Evolutionary conservation across 306 rosid species (phyloP).

Genomic region (Hippophae rhamnoides): DNA sequence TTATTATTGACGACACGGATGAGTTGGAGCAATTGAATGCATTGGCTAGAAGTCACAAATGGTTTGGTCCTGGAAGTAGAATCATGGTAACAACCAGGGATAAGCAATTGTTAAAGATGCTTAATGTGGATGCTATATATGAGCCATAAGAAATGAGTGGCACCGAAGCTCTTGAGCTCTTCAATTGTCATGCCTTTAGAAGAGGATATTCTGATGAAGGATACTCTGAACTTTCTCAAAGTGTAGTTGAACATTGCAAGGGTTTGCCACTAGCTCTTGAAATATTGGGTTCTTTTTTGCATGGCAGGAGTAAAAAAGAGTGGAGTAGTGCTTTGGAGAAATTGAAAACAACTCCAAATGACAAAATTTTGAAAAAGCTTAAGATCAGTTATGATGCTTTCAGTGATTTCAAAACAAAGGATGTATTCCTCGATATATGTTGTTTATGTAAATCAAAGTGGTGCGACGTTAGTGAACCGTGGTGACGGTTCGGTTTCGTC

Average conservation of each 20-base stretch:
- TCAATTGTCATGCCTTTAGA: constrained; percentile 13
- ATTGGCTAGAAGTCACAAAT: not conserved
- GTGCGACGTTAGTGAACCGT: too few relatives aligned
- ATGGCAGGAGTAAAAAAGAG: not conserved
- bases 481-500: too few relatives aligned
- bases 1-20: constrained; percentile 10
- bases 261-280: constrained; percentile 10
- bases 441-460: too few relatives aligned
- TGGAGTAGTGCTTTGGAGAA: constrained; percentile 7
- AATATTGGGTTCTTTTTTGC: constrained; percentile 5
- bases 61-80: constrained; percentile 17
- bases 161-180: constrained; percentile 14
- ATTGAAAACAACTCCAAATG: constrained; percentile 1
- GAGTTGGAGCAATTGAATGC: constrained; percentile 9
- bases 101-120: not conserved
- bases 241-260: not conserved
- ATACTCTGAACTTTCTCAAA: not conserved
- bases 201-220: not conserved
- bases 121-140: not conserved
- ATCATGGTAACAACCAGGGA: constrained; percentile 9
- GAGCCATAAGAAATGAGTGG: not conserved
- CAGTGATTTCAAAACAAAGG: too few relatives aligned
- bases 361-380: constrained; percentile 6
- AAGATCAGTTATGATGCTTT: not conserved
- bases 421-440: constrained; percentile 9